Conservation (phyloP, 2,329 filamentous ascomycete species). For the Ceratocystis smalleyi region DNA sequence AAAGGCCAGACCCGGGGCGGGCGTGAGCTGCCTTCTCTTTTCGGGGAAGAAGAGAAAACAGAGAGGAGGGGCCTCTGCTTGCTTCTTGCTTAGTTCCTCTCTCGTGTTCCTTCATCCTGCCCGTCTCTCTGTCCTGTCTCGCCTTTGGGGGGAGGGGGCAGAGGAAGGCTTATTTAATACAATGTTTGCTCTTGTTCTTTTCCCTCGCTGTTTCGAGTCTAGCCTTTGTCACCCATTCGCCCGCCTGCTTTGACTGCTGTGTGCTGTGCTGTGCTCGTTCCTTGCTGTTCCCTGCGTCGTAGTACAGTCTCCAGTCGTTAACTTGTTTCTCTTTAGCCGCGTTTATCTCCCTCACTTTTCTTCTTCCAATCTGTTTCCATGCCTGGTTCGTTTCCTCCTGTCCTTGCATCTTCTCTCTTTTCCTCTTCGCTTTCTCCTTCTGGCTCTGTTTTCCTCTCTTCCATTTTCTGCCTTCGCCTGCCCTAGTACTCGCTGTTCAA, state of each 20-base stretch:
- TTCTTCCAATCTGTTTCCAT: not conserved
- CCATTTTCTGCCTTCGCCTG: not conserved
- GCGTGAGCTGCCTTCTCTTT: slow-evolving; percentile 1
- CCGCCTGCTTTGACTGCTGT: not conserved
- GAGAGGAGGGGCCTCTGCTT: not conserved
- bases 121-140: not conserved
- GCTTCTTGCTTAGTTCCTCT: slow-evolving; percentile 1
- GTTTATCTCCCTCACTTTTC: slow-evolving; percentile 1
- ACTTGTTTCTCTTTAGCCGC: not conserved
- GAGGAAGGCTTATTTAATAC: too few species aligned
- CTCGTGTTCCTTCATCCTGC: slow-evolving; percentile 4
- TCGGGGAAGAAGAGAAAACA: not conserved
- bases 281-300: not conserved
- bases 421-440: not conserved
- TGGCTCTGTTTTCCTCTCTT: not conserved
- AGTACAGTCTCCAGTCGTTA: not conserved
- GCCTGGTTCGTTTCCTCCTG: not conserved
- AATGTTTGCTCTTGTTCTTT: not conserved
- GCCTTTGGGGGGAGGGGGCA: too few species aligned
- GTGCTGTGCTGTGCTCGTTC: not conserved
- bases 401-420: not conserved
- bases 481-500: not conserved
- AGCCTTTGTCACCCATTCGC: not conserved
- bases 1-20: slow-evolving; percentile 6
- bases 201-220: slow-evolving; percentile 1